These are phyloP conservation scores for Trypanosoma congolense DNA, from an alignment of 208 protist genomes.

Conservation along the genomic window DNA sequence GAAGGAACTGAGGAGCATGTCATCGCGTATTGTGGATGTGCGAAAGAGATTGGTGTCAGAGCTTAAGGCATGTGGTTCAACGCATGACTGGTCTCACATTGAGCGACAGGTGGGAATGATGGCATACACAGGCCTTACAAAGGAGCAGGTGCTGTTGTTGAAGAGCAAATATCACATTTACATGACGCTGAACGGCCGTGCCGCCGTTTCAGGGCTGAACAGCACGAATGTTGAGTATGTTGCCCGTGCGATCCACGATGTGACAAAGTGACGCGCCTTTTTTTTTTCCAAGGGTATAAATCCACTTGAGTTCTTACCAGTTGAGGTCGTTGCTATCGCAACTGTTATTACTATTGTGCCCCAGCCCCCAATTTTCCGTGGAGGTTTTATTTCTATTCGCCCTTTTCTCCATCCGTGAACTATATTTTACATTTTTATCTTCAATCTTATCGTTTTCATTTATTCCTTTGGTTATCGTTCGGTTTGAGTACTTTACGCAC, in stretches of 20 bases:
- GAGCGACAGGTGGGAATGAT: conserved; percentile 96
- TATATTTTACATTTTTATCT: too few species aligned
- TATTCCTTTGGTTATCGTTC: too few species aligned
- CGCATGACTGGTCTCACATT: conserved; percentile 89
- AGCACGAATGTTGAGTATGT: conserved; percentile 68
- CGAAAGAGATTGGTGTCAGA: conserved; percentile 56
- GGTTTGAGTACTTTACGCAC: too few species aligned
- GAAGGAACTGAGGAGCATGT: conserved; percentile 84
- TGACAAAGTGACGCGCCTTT: conserved; percentile 26
- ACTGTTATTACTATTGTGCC: too few species aligned
- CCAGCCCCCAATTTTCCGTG: too few species aligned
- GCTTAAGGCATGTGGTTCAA: conserved; percentile 54
- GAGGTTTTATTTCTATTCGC: too few species aligned
- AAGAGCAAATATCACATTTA: conserved; percentile 66
- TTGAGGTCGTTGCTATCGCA: not conserved
- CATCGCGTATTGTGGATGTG: conserved; percentile 61
- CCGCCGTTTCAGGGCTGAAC: conserved; percentile 72
- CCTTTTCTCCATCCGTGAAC: too few species aligned
- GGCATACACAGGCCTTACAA: conserved; percentile 90
- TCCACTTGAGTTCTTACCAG: not conserved
- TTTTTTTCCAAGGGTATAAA: not conserved
- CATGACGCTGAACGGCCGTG: conserved; percentile 66
- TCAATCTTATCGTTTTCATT: too few species aligned
- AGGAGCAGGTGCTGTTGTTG: conserved; percentile 51
- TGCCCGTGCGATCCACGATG: conserved; percentile 58